Evolutionary conservation across 805 yeast species (phyloP), one percentile per base, ranked within the genome.

Genomic region (Blastobotrys peoriensis): DNA sequence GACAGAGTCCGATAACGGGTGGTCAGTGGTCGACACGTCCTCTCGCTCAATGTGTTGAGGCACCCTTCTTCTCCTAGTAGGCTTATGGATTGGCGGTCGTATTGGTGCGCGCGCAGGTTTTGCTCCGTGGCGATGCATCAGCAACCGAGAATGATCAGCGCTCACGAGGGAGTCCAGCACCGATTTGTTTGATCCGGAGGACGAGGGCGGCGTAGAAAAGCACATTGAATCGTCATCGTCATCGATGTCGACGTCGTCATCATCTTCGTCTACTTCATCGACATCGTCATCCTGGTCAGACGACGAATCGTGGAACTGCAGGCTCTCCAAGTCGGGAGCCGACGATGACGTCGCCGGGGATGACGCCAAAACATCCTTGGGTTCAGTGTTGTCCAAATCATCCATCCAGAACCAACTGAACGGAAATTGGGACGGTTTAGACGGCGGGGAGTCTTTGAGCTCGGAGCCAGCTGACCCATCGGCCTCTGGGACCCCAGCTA

Each of bases 1-100:
- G 5, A 25, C 36, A 8, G 33, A 43, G 25, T 40, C 41, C 5
- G 46, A 42, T n/a, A 42, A 34, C 13, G 48, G 46, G 20, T 40
- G 43, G 30, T 40, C 43, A 4, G 38, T 17, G 22, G 17, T 17
- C 18, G 37, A 13, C 16, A 18, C 37, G 20, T 40, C 38, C 36
- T 40, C 37, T 25, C 13, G 8, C 13, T 25, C 13, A 25, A 25
- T 25, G 13, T 25, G 13, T 13, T 25, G 30, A 13, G 30, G 30
- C 30, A 25, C 8, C 13, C 30, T 8, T 13, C 30, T 8, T 25
- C 30, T 25, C 8, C 30, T 8, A 8, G 30, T 25, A 8, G 30
- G 30, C 30, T 13, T 8, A 25, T 25, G 8, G 13, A 25, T 8
- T 13, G 13, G 8, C 30, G 30, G 8, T 8, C 10, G 30, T 13